Evolutionary conservation across 805 yeast species (phyloP).

Genomic region (Cyberlindnera xylosilytica): DNA sequence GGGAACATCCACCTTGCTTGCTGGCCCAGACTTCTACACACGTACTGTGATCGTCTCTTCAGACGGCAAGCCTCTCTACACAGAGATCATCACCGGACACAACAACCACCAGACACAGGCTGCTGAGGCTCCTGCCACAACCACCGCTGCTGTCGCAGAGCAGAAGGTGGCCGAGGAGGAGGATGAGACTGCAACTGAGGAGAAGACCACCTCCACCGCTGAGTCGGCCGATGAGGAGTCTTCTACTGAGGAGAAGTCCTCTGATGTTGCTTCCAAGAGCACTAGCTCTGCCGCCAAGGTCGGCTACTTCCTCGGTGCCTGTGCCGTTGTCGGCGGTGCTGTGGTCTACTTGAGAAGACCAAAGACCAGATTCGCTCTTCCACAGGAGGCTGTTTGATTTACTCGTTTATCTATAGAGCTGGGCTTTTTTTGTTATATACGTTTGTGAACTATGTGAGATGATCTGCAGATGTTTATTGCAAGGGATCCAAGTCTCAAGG

Average conservation of each 20-base stretch:
- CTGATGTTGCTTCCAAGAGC: neutral
- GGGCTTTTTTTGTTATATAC: neutral
- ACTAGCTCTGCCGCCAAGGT: neutral
- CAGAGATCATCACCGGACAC: slow-evolving; percentile 6
- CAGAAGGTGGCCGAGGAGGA: neutral
- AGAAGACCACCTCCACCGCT: too few species aligned
- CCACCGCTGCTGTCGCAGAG: neutral
- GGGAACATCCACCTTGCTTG: slow-evolving; percentile 4
- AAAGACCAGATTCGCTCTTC: neutral
- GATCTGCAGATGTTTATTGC: too few species aligned
- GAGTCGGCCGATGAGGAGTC: neutral
- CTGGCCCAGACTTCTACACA: slow-evolving; percentile 3
- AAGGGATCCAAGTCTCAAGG: too few species aligned
- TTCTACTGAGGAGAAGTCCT: neutral
- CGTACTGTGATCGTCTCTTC: slow-evolving; percentile 6
- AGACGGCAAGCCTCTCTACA: slow-evolving; percentile 5
- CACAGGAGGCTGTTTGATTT: neutral
- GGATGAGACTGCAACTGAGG: too few species aligned
- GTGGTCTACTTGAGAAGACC: slow-evolving; percentile 1
- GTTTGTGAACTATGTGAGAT: too few species aligned
- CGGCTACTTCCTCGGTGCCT: neutral
- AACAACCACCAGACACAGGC: neutral
- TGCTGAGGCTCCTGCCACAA: neutral
- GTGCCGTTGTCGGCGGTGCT: slow-evolving; percentile 3
- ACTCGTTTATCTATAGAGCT: neutral